Base-by-base conservation (phyloP, 169 alveolate species). In the Fabrea salina region DNA sequence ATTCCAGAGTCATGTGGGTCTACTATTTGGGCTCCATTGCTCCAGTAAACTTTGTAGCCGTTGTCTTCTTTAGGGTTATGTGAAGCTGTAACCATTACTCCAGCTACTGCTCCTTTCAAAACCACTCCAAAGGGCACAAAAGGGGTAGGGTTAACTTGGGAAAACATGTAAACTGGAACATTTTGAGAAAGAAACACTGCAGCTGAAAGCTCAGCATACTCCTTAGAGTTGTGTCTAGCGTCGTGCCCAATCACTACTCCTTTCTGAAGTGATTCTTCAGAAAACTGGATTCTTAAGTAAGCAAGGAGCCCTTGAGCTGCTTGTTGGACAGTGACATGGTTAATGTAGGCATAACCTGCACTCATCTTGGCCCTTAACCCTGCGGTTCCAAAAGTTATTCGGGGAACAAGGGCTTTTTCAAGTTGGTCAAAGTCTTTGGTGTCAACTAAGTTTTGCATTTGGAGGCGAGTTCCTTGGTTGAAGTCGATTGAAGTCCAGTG, bases 51-150 rank as follows among this genome's bases (percentile, higher is more conserved):
- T 79, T 91, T 93, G 80, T 91, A 84, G 8, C 96, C 97, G 79
- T 92, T 91, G 80, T 90, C 94, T 43, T 87, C 66, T 80, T 91
- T 91, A 47, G 96, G 95, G 59, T 88, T 86, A 78, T 93, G 96
- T 19, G 96, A 91, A 49, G 96, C 97, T 39, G 97, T 93, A 32
- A 93, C 82, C 95, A 89, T 82, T 33, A 92, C 85, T 5, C 97
- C 97, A 27, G 88, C 86, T 37, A 89, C 79, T 35, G 93, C 83
- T 57, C 82, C 79, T 49, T 67, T 59, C 56, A 84, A 81, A 30
- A 72, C 66, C 54, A 88, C 83, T 47, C 89, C 83, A 76, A 82
- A 93, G n/a, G 96, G 90, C 27, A 90, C 91, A 75, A 93, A 75
- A 39, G 97, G 96, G 11, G 97, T 91, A 33, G 83, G 77, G 53